Base-by-base conservation (phyloP, 805 yeast species). In the Saccharomyces paradoxus region DNA sequence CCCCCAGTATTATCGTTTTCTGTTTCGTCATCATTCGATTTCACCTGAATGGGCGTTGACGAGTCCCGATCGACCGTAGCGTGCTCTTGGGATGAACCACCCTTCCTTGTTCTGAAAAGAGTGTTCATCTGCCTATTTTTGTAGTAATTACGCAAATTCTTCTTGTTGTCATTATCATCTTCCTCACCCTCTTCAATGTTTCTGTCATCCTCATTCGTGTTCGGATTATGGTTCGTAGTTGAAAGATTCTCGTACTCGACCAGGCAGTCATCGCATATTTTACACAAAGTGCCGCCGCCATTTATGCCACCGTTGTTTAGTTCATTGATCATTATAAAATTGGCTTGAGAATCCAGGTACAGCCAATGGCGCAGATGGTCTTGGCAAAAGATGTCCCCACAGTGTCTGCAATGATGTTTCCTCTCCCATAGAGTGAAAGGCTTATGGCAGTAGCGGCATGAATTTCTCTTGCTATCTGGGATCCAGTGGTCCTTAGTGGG, bases 361-460 rank as follows among this genome's bases (percentile, higher is more conserved):
- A 81, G 67, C 72, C 74, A 74, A 62, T 81, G 84, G 7, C 78
- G 72, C 3, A 84, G 77, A 68, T 88, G 91, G 56, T 79, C 81
- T 32, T 82, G 81, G 68, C 96, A 87, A 63, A 81, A 87, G 22
- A 87, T 80, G 46, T 86, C 89, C 41, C 96, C 96, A 69, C 96
- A 87, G 66, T 84, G 84, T 53, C 96, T 79, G 67, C 96, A 87
- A 72, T 87, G 96, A 65, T 87, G 96, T 58, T 84, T 78, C 62
- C 91, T 80, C 67, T 80, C 96, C 74, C 83, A 86, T 62, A 84
- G 83, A 41, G 90, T 84, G 72, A 92, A 91, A 17, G 75, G 66
- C 62, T 78, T 81, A 51, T 77, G 73, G 71, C 98, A 92, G 27
- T 78, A 77, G 13, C 80, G 77, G 68, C 98, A 92, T 50, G 79